Base-by-base conservation (phyloP, 2,329 filamentous ascomycete genomes). In the Trichoderma brevicompactum region DNA sequence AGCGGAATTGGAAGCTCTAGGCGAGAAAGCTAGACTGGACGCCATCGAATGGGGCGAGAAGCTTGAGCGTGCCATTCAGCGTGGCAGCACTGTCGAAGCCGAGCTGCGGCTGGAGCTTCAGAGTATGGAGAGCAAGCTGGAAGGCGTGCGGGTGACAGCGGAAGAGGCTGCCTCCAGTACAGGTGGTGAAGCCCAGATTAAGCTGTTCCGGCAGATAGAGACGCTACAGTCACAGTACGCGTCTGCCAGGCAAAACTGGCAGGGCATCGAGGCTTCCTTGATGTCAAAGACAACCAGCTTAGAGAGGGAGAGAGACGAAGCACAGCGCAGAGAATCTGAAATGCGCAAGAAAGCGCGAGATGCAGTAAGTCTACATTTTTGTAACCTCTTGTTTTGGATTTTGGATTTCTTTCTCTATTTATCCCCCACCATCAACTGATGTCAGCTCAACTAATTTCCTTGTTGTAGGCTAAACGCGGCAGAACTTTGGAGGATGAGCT, bases 191-290 rank as follows among this genome's bases (percentile, higher is more conserved):
- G 87, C 91, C 0, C 93, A 96, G 72, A 91, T 91, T 49, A 98
- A 97, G 76, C 82, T 98, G 46, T 82, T 98, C 49, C 88, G 95
- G 46, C 96, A 99, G 77, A 91, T 99, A 62, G 95, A 99, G 79
- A 97, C 92, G 0, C 80, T 99, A 43, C 95, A 99, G 77, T 95
- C 92, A 7, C 96, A 99, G 75, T 97, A 99, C 77, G 89, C 93
- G 0, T 89, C 96, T 63, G 95, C 95, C 1, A 95, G 92, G 70
- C 92, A 96, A 73, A 99, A 99, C 72, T 99, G 96, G 95, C 94
- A 97, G 74, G 92, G 93, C 0, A 96, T 99, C 68, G 94, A 99
- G 77, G 87, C 91, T 9, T 96, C 92, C 2, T 79, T 99, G 38
- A 85, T 94, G 58, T 87, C 92, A 23, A 87, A 94, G 65, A 84